Evolutionary conservation across 106 monocot species (phyloP), one percentile per base, ranked within the genome.

Genomic region (Narthecium ossifragum): DNA sequence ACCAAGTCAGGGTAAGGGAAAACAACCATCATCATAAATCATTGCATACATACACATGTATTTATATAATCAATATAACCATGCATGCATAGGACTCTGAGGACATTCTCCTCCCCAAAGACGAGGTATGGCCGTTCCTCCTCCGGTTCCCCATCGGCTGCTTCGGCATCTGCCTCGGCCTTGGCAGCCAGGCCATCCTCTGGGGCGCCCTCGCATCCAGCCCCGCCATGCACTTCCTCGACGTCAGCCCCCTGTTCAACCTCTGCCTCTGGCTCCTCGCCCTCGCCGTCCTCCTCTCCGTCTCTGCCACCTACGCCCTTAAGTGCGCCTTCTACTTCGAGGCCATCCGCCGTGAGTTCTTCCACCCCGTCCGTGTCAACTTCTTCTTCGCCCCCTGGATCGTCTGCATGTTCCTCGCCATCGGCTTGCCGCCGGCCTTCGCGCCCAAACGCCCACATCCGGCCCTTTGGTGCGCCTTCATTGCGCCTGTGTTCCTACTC

Each of bases 301-400:
- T 85, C 63, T 60, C 82, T 63, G 4, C 54, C 81, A 73, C 74
- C 70, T 93, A 93, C 59, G 47, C 72, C 55, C 76, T 85, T 75
- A 93, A 93, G 55, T 72, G 68, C 59, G 43, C 64, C 74, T 85
- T 85, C 79, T 93, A 79, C 85, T 93, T 93, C 67, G 81, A 93
- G 59, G 93, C 93, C 31, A 65, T 93, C 51, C 78, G 85, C 47
- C 81, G 93, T 21, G 93, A 93, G 71, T 93, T 85, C 82, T 89
- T 72, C 79, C 88, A 93, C 70, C 93, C 93, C 2, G 83, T 93
- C 61, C 73, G 93, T n/a, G 72, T 93, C 62, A 93, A 93, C 77
- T 93, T 93, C 93, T 93, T 93, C 82, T 93, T 93, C 61, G 88
- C 88, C 31, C 93, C 93, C 0, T 93, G 85, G 82, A 82, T 93